Evolutionary conservation across 192 early-diverging fungal genomes (phyloP), one percentile per base, ranked within the genome.

Genomic region (Rhizoclosmatium sp.): DNA sequence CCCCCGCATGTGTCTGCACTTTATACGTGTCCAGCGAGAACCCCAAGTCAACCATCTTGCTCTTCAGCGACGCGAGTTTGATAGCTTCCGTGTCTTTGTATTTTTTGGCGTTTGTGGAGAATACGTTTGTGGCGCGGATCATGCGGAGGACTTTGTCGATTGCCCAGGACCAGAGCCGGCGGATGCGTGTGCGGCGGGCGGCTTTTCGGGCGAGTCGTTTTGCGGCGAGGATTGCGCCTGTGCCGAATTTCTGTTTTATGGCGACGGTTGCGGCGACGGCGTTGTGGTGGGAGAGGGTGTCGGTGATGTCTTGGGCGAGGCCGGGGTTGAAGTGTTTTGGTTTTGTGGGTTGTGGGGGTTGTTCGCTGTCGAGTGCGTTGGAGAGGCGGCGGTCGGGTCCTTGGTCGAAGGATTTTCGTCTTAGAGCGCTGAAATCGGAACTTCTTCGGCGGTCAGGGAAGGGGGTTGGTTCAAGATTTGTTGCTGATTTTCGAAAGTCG

Each of bases 21-120:
- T 62, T 60, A 48, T 47, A 75, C 4, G 39, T 62, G n/a, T 75
- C 72, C 16, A 75, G 59, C n/a, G 59, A 10, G 39, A 75, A 75
- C 12, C 72, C 72, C 12, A 75, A 16, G 10, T 62, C 72, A 44
- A 5, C 59, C 19, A 64, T 5, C 5, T 44, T 44, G 7, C 12
- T 62, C n/a, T 51, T 51, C 10, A 62, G n/a, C 5, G 45, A 44
- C 59, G n/a, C 16, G 9, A 2, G n/a, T 5, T 40, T 47, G 14
- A n/a, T 14, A 42, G 7, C 21, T 60, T 2, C 58, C 42, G 4
- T 23, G 42, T n/a, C 45, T 16, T 14, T 31, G 14, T 69, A 47
- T 14, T 12, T 31, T 48, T 21, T 51, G 14, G 68, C 16, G 31
- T 16, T 19, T 9, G 40, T 47, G 42, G 23, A 40, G 59, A 75